These are phyloP conservation scores for Leonotis leonurus DNA, from an alignment of 257 asterid species.

Conservation along the genomic window DNA sequence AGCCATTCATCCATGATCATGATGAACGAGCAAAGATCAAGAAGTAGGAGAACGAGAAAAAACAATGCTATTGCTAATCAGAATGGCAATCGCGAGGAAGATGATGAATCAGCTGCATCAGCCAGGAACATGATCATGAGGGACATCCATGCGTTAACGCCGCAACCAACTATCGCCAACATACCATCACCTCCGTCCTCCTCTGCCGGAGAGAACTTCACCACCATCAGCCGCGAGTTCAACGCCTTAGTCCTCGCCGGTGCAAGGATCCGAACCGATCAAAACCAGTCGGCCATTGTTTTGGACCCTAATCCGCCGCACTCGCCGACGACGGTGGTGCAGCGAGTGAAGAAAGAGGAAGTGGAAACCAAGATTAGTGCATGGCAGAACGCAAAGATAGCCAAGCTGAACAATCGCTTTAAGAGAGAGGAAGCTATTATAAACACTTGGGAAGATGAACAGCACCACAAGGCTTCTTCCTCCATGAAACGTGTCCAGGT, in stretches of 20 bases:
- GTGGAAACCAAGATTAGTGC: slow-evolving; percentile 73
- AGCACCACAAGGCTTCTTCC: slow-evolving; percentile 60
- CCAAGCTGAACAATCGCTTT: slow-evolving; percentile 75
- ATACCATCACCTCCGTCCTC: slow-evolving; percentile 34
- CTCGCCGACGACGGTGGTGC: slow-evolving; percentile 25
- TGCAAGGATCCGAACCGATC: slow-evolving; percentile 27
- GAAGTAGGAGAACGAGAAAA: slow-evolving; percentile 4
- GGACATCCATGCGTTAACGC: slow-evolving; percentile 74
- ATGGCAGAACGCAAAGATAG: slow-evolving; percentile 70
- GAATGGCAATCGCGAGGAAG: slow-evolving; percentile 26
- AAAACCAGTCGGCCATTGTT: slow-evolving; percentile 22
- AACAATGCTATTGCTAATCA: no score
- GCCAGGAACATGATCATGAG: no score
- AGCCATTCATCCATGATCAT: no score
- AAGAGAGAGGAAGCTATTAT: slow-evolving; percentile 76
- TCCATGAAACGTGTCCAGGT: slow-evolving; percentile 93
- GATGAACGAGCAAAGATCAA: slow-evolving; percentile 44
- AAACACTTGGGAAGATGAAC: slow-evolving; percentile 67
- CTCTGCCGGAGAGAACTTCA: slow-evolving; percentile 35
- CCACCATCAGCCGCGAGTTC: slow-evolving; percentile 76
- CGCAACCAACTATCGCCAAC: slow-evolving; percentile 45
- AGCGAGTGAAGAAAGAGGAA: slow-evolving; percentile 75
- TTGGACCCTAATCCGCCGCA: no score
- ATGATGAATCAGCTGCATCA: not conserved
- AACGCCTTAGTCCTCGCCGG: slow-evolving; percentile 73